A percentile compares a stretch with the other conserved stretches of the same genome.
Evolutionary conservation across 495 filamentous ascomycete species (phyloP).

Genomic region (Tuber aestivum): DNA sequence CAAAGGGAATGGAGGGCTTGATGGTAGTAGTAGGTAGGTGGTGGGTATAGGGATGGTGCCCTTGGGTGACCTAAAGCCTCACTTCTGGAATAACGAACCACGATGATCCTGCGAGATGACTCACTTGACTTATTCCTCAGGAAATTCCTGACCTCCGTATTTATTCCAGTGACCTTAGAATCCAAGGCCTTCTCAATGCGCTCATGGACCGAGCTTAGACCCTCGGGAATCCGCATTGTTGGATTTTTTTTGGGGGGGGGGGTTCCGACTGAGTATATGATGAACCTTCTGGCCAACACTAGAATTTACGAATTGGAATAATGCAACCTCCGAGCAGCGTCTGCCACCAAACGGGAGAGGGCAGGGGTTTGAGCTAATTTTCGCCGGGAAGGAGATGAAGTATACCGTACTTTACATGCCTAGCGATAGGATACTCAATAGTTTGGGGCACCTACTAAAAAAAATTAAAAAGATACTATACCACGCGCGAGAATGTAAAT

Average conservation of each 20-base stretch:
- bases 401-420: too few species aligned
- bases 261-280: not conserved
- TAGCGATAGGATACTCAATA: too few species aligned
- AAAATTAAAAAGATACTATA: too few species aligned
- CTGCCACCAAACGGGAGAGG: not conserved
- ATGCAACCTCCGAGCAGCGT: not conserved
- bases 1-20: not conserved
- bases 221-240: too few species aligned
- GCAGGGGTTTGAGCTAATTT: too few species aligned
- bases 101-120: not conserved
- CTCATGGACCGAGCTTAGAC: too few species aligned
- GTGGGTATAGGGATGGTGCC: not conserved
- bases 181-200: too few species aligned
- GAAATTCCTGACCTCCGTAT: too few species aligned
- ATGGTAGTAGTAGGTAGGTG: not conserved
- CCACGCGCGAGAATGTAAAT: too few species aligned
- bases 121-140: not conserved
- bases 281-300: not conserved
- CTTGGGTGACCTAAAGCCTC: not conserved
- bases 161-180: too few species aligned
- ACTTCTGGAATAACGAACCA: not conserved
- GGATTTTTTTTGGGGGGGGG: too few species aligned
- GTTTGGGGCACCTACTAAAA: too few species aligned
- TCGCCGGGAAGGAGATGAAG: not conserved
- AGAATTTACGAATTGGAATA: not conserved